These are phyloP conservation scores for Neofusicoccum umdonicola DNA, from an alignment of 2,329 filamentous ascomycete species.

Conservation along the genomic window DNA sequence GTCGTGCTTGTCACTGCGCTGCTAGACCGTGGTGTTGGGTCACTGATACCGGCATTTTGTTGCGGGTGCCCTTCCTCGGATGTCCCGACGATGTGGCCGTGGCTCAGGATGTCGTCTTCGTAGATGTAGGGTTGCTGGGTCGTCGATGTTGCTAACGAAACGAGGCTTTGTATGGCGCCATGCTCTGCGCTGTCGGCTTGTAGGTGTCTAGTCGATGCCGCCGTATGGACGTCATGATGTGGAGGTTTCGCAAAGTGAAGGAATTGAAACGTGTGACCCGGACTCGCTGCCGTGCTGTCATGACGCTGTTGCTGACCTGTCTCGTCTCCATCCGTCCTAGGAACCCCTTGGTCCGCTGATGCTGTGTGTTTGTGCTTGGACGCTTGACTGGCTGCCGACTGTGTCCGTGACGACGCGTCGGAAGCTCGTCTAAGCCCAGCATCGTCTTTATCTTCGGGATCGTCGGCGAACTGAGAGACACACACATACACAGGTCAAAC, in stretches of 20 bases:
- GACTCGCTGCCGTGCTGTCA: neutral
- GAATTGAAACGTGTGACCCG: neutral
- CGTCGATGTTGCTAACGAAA: neutral
- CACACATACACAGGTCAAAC: neutral
- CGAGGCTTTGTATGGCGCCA: neutral
- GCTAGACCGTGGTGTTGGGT: neutral
- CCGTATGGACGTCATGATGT: neutral
- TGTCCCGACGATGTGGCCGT: neutral
- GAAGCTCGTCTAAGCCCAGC: neutral
- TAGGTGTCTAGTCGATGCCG: neutral
- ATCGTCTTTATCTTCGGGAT: slow-evolving; percentile 22
- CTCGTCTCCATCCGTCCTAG: neutral
- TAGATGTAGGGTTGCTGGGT: slow-evolving; percentile 25
- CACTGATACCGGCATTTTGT: neutral
- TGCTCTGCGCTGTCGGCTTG: slow-evolving; percentile 6
- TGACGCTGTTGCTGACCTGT: no score
- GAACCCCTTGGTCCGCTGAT: neutral
- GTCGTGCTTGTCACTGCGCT: neutral
- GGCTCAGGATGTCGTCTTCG: slow-evolving; percentile 24
- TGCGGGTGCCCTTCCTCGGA: neutral
- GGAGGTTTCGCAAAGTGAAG: neutral
- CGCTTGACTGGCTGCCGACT: neutral
- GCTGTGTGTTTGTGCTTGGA: neutral
- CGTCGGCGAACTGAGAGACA: neutral
- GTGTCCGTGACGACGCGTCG: neutral